These are phyloP conservation scores for Phyllosticta citriasiana DNA, from an alignment of 2,329 filamentous ascomycete species.

Conservation along the genomic window DNA sequence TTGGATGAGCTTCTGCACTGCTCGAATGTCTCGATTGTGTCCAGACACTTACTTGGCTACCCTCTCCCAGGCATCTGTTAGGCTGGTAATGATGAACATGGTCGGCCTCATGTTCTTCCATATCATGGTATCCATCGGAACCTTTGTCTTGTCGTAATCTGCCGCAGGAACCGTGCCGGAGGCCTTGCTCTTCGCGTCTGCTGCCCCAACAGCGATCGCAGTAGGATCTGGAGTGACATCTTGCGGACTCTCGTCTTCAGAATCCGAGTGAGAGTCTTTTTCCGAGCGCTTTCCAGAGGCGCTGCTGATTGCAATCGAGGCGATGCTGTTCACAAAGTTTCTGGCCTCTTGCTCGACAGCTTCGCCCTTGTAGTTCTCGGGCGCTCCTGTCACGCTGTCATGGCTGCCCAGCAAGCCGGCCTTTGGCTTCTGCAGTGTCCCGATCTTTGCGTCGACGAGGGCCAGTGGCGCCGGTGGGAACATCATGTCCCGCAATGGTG, in stretches of 20 bases:
- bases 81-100: slow-evolving; percentile 55
- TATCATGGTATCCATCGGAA: slow-evolving; percentile 65
- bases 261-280: slow-evolving; percentile 43
- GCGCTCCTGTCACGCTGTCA: slow-evolving; percentile 69
- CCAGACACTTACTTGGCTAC: slow-evolving; percentile 44
- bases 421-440: slow-evolving; percentile 66
- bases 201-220: slow-evolving; percentile 42
- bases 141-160: slow-evolving; percentile 65
- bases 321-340: slow-evolving; percentile 67
- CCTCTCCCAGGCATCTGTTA: slow-evolving; percentile 53
- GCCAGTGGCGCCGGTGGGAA: slow-evolving; percentile 73
- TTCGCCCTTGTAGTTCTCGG: slow-evolving; percentile 74
- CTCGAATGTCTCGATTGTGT: neutral
- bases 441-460: slow-evolving; percentile 58
- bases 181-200: slow-evolving; percentile 44
- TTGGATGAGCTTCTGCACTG: neutral
- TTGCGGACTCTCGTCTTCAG: slow-evolving; percentile 33
- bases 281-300: slow-evolving; percentile 69
- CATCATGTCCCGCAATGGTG: slow-evolving; percentile 49
- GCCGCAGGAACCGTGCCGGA: slow-evolving; percentile 40
- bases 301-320: slow-evolving; percentile 61
- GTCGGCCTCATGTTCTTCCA: slow-evolving; percentile 66
- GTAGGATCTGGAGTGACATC: slow-evolving; percentile 52
- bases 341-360: slow-evolving; percentile 74
- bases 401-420: slow-evolving; percentile 66